Evolutionary conservation across 73 alveolate genomes (phyloP).

Genomic region (Paramecium sonneborni): DNA sequence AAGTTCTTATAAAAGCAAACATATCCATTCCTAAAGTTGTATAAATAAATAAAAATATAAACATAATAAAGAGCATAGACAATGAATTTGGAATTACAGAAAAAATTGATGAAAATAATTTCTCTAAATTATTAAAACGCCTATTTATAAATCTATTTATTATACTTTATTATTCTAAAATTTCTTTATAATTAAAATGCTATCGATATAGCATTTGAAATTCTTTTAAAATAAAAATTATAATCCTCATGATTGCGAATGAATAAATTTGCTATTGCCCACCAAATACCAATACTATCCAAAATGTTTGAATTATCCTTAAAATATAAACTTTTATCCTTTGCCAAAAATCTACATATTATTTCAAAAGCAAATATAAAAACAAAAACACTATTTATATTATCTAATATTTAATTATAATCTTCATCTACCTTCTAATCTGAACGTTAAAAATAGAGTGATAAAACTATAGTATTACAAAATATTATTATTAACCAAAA

Average conservation of each 20-base stretch:
- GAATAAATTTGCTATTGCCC: background rate
- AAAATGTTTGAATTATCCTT: background rate
- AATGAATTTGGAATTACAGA: conserved; percentile 49
- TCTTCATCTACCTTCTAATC: background rate
- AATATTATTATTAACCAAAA: conserved; percentile 38
- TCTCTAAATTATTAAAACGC: conserved; percentile 44
- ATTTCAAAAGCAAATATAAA: background rate
- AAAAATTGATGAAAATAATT: conserved; percentile 32
- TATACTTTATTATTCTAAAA: conserved; percentile 42
- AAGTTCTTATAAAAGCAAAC: conserved; percentile 48
- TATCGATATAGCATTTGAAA: background rate
- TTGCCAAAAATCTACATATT: background rate
- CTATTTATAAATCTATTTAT: background rate
- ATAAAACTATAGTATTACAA: background rate
- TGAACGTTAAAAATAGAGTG: background rate
- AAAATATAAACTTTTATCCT: background rate
- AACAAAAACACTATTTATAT: background rate
- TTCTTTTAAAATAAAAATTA: background rate
- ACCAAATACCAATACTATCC: conserved; percentile 40
- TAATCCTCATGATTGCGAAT: conserved; percentile 8
- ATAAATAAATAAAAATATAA: conserved; percentile 51
- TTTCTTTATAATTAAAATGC: conserved; percentile 19
- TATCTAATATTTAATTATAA: background rate
- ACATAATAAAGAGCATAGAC: conserved; percentile 35
- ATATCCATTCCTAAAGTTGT: conserved; percentile 60